Base-by-base conservation (phyloP, 345 rosid species). In the Brassica incana region DNA sequence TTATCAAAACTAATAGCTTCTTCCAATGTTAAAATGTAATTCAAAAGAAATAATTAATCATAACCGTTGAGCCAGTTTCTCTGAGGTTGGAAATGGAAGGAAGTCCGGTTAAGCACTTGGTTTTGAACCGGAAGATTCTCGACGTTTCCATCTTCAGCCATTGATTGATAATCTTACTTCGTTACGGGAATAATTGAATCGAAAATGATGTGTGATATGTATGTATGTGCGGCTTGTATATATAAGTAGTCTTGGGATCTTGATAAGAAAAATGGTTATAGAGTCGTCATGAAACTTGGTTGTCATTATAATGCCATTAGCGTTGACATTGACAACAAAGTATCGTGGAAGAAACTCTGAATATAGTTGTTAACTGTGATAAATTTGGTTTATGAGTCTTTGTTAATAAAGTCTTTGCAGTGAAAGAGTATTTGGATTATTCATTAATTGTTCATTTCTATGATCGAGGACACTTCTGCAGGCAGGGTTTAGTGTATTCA, bases 31-130 rank as follows among this genome's bases (percentile, higher is more conserved):
- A 48, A 48, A 48, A 48, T 12, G 18, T 52, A 52, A 52, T 11
- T 0, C 58, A 52, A 5, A 52, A 15, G 0, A 69, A 61, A 62
- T 23, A 71, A 75, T 14, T 14, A 20, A 20, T 20, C 23, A 67
- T 20, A 83, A 83, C 88, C 88, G 59, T 83, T 85, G 18, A 85
- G 59, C 88, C 88, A 85, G 35, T 85, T 83, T 65, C 70, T 71
- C 56, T 62, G 72, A 80, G 85, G 67, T 32, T 80, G 87, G 75
- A 85, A 83, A 77, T 85, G 87, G 67, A 77, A 83, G 16, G 74
- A 72, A 27, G 87, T 80, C 36, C 81, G 80, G 58, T 76, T 33
- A 77, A 20, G 70, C 54, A 7, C 58, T 2, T 8, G 29, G 38
- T 14, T 8, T 18, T 2, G 78, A 35, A 11, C 63, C 11, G 30